Base-by-base conservation (phyloP, 306 rosid species). In the Ochetophila trinervis region DNA sequence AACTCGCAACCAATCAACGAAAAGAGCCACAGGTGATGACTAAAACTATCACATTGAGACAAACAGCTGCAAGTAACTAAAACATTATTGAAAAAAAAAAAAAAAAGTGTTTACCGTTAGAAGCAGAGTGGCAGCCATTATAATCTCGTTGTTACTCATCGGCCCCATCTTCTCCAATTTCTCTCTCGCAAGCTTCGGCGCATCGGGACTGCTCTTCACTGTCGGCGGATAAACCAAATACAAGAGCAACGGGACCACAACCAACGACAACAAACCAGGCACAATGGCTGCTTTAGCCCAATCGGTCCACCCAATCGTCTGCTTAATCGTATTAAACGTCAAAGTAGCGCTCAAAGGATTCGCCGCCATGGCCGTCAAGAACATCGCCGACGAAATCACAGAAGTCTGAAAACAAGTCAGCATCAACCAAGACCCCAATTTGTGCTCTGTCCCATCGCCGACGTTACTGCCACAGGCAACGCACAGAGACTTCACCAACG, bases 351-450 rank as follows among this genome's bases (percentile, higher is more conserved):
- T 88, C 22, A 94, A 63, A 0, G 99, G 97, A 79, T 94, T 94
- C 13, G 99, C 99, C 16, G 99, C 99, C 99, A 94, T 94, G 1
- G 84, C 97, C 34, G 97, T 93, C 84, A 93, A 60, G 79, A 93
- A 93, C 99, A 94, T 94, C 8, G 99, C 86, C 24, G 99, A 94
- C 15, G 99, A 90, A 65, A 93, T 86, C 78, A 83, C 91, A 16
- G 99, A 93, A 13, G 99, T 93, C 72, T 93, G 99, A 63, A 93
- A 90, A 73, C 99, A 93, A 56, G 99, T 90, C 4, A 94, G 91
- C 99, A 90, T 94, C 80, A 94, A 62, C 99, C 99, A 90, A 6
- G 99, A 86, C 19, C 99, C 97, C 42, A 90, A 55, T 52, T 54
- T 84, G 0, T 58, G 5, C 84, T 90, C 99, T 3, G 99, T 94